Conservation (phyloP, 345 rosid genomes). For the Eucalyptus tenuipes region DNA sequence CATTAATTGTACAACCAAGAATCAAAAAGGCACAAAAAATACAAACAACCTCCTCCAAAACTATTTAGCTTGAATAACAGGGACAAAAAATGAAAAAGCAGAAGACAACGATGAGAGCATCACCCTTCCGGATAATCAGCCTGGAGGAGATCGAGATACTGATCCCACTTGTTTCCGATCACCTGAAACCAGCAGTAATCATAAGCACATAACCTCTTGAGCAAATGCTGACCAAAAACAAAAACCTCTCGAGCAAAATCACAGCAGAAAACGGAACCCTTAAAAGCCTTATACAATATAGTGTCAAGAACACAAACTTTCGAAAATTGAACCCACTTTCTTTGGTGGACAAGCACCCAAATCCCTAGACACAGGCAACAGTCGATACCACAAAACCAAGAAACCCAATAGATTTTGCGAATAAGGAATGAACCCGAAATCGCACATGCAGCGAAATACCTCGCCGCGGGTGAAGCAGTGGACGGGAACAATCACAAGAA, state of each 20-base stretch:
- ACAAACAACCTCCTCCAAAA: neutral
- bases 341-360: too few species aligned
- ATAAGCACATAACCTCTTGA: neutral
- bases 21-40: neutral
- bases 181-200: conserved; percentile 17
- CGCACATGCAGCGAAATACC: too few species aligned
- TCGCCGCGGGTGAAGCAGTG: too few species aligned
- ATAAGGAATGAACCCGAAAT: too few species aligned
- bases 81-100: neutral
- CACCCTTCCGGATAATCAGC: conserved; percentile 69
- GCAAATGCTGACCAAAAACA: too few species aligned
- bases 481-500: neutral
- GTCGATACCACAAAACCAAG: neutral
- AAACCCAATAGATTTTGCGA: neutral
- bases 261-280: neutral
- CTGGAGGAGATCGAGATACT: conserved; percentile 68
- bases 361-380: too few species aligned
- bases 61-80: neutral
- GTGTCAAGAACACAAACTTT: neutral
- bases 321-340: too few species aligned
- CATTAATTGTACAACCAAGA: neutral
- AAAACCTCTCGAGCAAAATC: neutral
- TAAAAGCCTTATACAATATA: neutral
- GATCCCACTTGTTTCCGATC: conserved; percentile 74
- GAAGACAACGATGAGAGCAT: neutral